Percentiles rank a stretch among this genome's conserved stretches.
These are phyloP conservation scores for Erythrobasidium yunnanense DNA, from an alignment of 768 basidiomycete species.

Conservation along the genomic window DNA sequence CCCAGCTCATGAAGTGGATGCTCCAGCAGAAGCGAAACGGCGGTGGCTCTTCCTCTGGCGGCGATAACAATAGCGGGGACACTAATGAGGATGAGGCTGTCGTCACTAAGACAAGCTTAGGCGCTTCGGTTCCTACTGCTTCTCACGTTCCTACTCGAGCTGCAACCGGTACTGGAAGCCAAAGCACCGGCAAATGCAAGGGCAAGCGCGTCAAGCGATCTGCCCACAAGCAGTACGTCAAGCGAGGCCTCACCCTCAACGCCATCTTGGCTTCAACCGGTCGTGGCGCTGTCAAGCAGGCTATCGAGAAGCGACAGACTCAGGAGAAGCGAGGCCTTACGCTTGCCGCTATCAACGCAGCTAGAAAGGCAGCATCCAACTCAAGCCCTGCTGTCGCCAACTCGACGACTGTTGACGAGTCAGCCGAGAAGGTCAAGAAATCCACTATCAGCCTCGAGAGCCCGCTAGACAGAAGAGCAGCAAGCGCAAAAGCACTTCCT, in stretches of 20 bases:
- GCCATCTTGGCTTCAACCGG: neutral
- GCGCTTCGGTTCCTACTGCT: no score
- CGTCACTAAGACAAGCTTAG: no score
- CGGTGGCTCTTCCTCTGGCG: neutral
- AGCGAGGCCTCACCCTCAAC: neutral
- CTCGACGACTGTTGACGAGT: no score
- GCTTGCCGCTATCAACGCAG: constrained; percentile 1
- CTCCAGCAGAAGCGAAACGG: neutral
- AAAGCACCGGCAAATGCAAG: neutral
- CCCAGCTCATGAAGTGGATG: constrained; percentile 25
- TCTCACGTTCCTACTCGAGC: neutral
- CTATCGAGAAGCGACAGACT: neutral
- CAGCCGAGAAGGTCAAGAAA: no score
- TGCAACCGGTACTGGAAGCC: neutral
- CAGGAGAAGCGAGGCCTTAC: neutral
- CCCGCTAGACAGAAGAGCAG: no score
- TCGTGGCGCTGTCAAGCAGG: no score
- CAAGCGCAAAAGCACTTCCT: neutral
- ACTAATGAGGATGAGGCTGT: no score
- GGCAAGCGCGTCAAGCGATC: neutral
- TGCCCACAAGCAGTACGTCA: neutral
- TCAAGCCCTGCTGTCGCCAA: no score
- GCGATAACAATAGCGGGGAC: neutral
- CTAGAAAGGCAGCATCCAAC: neutral
- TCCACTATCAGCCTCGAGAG: no score